Evolutionary conservation across 2,329 filamentous ascomycete species (phyloP), one percentile per base, ranked within the genome.

Genomic region (Fonsecaea nubica): DNA sequence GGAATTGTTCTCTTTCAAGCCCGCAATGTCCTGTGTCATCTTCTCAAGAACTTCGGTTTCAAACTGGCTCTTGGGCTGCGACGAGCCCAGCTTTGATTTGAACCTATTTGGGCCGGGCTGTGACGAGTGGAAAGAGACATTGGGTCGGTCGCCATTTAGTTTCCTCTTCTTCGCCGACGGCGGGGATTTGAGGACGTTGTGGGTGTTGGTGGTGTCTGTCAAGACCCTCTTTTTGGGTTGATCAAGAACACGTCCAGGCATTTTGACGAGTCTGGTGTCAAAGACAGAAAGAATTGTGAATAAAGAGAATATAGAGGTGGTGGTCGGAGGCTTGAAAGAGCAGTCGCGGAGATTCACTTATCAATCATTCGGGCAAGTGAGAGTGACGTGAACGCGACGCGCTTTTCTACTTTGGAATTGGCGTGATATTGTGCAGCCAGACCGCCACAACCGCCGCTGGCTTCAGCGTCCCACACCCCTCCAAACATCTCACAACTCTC

Each of bases 11-110:
- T 92, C 85, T 82, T 93, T 97, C 72, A 96, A 83, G 21, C 90
- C 91, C 30, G 87, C 90, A 68, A 98, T 93, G 76, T 97, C 93
- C 79, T 98, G 94, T 68, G 92, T 95, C 79, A 99, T 87, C 82
- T 96, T 97, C 84, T 97, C 94, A 68, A 99, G 85, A 1, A 97
- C 92, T 76, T 97, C 93, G 65, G 91, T 90, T 79, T 98, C 95
- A 77, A 99, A 99, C 63, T 90, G 87, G 77, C 93, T 97, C 81
- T 96, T 97, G 15, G 87, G 87, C 78, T 93, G 92, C 72, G 86
- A 93, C 1, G 91, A 94, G 69, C 86, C 84, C 66, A 88, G 77
- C 75, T 88, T 89, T 32, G 75, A 74, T 2, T 54, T 68, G 59
- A 76, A 72, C 69, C 85, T 86, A 71, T 86, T 86, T 10, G 80